phyloP scores from a whole-genome alignment of 83 land plant species.

The Diphasiastrum complanatum region DNA sequence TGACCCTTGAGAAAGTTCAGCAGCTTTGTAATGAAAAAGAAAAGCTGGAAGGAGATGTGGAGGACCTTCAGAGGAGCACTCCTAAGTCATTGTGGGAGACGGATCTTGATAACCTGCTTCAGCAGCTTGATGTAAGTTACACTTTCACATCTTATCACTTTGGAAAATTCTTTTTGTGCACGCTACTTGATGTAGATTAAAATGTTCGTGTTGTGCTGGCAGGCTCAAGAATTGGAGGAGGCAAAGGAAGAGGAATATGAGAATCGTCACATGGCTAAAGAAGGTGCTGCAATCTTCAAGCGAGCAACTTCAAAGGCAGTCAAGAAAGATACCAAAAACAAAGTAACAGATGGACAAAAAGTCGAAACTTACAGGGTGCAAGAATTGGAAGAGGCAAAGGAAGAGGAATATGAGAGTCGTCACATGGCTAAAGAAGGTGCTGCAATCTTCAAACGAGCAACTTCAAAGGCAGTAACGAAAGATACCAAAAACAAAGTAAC shows the following conservation, averaged over 20 bases:
- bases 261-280: conserved; percentile 31
- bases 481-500: too few relatives aligned
- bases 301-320: conserved; percentile 36
- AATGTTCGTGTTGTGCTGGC: conserved; percentile 6
- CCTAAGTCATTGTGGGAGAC: conserved; percentile 69
- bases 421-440: too few relatives aligned
- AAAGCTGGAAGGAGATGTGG: conserved; percentile 59
- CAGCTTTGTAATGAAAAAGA: conserved; percentile 53
- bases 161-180: not conserved
- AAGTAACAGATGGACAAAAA: conserved; percentile 15
- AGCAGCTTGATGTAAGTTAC: conserved; percentile 55
- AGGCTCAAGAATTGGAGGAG: conserved; percentile 66
- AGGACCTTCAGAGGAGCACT: conserved; percentile 53
- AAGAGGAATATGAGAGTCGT: too few relatives aligned
- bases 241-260: conserved; percentile 50
- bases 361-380: conserved; percentile 8
- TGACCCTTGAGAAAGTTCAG: conserved; percentile 82
- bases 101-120: conserved; percentile 72
- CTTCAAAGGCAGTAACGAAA: too few relatives aligned
- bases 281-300: conserved; percentile 36
- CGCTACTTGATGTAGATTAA: too few relatives aligned
- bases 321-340: conserved; percentile 32
- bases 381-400: not conserved
- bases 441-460: too few relatives aligned
- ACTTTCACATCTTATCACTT: not conserved